These are phyloP conservation scores for Cinchona pubescens DNA, from an alignment of 257 asterid species.

Conservation along the genomic window DNA sequence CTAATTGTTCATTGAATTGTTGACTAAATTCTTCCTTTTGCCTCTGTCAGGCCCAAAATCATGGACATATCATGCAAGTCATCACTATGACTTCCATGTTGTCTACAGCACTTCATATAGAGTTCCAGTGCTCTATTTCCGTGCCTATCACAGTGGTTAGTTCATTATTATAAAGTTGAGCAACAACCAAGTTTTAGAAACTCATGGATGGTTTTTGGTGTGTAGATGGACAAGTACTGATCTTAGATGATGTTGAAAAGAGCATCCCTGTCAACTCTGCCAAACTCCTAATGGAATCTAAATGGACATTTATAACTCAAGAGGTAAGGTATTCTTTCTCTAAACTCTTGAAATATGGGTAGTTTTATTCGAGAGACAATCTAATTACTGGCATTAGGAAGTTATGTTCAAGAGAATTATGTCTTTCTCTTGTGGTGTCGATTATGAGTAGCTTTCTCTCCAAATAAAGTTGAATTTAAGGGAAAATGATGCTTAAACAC, in stretches of 20 bases:
- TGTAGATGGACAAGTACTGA: constrained; percentile 81
- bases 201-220: constrained; percentile 7
- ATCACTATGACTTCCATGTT: constrained; percentile 66
- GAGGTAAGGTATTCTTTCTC: constrained; percentile 47
- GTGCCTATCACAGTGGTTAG: constrained; percentile 69
- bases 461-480: not conserved
- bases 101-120: constrained; percentile 66
- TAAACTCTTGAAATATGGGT: not conserved
- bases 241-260: constrained; percentile 53
- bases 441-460: not conserved
- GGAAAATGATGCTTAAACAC: not conserved
- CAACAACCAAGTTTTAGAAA: not conserved
- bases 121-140: constrained; percentile 86
- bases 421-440: not conserved
- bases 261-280: constrained; percentile 52
- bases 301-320: constrained; percentile 80
- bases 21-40: constrained; percentile 9
- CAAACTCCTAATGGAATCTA: constrained; percentile 44
- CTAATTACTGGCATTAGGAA: not conserved
- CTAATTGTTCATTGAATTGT: not conserved
- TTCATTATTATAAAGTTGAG: not conserved
- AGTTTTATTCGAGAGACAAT: not conserved
- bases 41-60: constrained; percentile 44
- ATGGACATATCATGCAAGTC: constrained; percentile 37
- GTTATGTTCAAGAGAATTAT: not conserved